A percentile compares a stretch with the other conserved stretches of the same genome.
These are phyloP conservation scores for Tetracentron sinense DNA, from an alignment of 164 flowering plant genomes.

Conservation along the genomic window DNA sequence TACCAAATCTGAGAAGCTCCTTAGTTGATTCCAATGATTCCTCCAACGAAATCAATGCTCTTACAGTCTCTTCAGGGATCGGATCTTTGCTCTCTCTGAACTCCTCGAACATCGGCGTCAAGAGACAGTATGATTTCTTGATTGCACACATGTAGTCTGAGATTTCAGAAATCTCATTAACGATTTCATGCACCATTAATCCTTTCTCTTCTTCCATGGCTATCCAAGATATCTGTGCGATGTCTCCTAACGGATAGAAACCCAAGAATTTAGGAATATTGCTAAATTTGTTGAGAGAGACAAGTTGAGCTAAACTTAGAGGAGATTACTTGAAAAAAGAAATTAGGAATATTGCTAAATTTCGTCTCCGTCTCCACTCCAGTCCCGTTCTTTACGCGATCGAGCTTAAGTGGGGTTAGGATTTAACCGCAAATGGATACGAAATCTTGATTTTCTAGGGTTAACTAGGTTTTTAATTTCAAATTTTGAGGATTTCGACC, in stretches of 20 bases:
- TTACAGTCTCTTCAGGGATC: slow-evolving; percentile 35
- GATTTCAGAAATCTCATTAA: slow-evolving; percentile 56
- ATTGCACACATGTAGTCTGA: slow-evolving; percentile 56
- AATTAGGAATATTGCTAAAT: not conserved
- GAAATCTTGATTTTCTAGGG: too few species aligned
- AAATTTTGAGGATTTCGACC: too few species aligned
- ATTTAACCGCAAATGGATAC: not conserved
- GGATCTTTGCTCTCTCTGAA: slow-evolving; percentile 54
- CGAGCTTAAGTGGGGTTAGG: slow-evolving; percentile 1
- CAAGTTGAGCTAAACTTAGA: not conserved
- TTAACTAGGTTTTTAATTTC: too few species aligned
- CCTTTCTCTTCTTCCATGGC: slow-evolving; percentile 45
- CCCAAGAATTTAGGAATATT: not conserved
- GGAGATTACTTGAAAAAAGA: not conserved
- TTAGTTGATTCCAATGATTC: slow-evolving; percentile 49
- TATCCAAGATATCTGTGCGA: not conserved
- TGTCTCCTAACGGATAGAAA: not conserved
- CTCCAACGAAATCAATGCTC: slow-evolving; percentile 34
- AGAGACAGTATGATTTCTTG: slow-evolving; percentile 68
- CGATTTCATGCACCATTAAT: slow-evolving; percentile 34
- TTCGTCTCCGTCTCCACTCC: not conserved
- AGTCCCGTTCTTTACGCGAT: not conserved
- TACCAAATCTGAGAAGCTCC: slow-evolving; percentile 66
- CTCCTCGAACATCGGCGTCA: slow-evolving; percentile 91
- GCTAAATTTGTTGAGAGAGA: not conserved